Conservation (phyloP, 116 monocot genomes). For the Phalaenopsis hybrid region DNA sequence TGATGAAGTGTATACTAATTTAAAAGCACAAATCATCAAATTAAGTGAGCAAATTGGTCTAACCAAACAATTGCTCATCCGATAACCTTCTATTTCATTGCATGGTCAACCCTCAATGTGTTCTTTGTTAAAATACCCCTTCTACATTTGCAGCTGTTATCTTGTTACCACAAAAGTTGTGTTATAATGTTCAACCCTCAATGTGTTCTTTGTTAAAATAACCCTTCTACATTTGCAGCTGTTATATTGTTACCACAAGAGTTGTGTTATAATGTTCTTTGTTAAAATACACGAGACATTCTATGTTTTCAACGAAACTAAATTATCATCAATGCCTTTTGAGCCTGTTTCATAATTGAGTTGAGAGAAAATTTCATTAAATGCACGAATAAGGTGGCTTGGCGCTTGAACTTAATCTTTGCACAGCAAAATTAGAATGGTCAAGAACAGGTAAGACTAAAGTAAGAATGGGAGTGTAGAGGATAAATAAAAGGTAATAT, state of each 20-base stretch:
- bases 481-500: background rate
- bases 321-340: background rate
- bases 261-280: background rate
- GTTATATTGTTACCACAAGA: background rate
- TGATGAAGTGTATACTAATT: background rate
- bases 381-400: background rate
- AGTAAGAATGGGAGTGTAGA: background rate
- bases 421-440: background rate
- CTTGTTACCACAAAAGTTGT: background rate
- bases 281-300: no score
- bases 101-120: background rate
- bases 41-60: no score
- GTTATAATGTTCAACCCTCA: background rate
- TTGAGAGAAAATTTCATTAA: background rate
- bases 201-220: background rate
- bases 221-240: background rate
- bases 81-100: background rate
- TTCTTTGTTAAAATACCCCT: background rate
- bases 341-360: background rate
- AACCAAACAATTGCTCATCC: background rate
- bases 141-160: background rate
- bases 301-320: background rate
- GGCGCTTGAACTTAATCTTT: background rate
- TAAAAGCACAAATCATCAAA: no score
- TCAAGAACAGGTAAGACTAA: background rate